Base-by-base conservation (phyloP, 208 protist species). In the Leishmania mexicana region DNA sequence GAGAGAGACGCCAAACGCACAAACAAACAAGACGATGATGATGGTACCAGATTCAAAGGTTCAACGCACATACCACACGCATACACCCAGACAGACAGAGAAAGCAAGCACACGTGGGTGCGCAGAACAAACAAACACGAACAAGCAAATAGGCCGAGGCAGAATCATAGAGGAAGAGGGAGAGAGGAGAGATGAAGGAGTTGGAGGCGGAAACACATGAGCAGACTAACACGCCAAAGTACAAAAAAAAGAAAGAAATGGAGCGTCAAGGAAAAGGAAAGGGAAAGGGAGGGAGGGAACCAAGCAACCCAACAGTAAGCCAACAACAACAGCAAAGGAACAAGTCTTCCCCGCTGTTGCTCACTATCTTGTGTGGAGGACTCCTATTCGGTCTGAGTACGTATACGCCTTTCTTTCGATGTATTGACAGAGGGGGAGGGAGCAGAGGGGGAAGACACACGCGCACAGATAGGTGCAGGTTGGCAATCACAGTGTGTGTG, bases 21-120 rank as follows among this genome's bases (percentile, higher is more conserved):
- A 86, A 81, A 78, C 80, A 82, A 76, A 77, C 72, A 28, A 80
- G 45, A 35, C 31, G 31, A 82, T 76, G 75, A 81, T 70, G 10
- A 82, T 78, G 42, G 24, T 38, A 79, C 78, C n/a, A 54, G 38
- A 28, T 65, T 79, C 53, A 42, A 82, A 28, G 6, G 54, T 40
- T 24, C 47, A 76, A 54, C 28, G 60, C 64, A 67, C 11, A 72
- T 6, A 40, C 62, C 60, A 38, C 47, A 75, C 47, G 19, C 45
- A 75, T 40, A 75, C 71, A 57, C n/a, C n/a, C 45, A 75, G 4
- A 57, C n/a, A 15, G 8, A 38, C 28, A 75, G 24, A 60, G 49
- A 38, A 21, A 54, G 17, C 17, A 21, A 54, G 10, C 1, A 21
- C 51, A 54, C 57, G 57, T 11, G 57, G 24, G 57, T 62, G 57